Evolutionary conservation across 371 early-diverging fungal species (phyloP).

Genomic region (Dichotomocladium elegans): DNA sequence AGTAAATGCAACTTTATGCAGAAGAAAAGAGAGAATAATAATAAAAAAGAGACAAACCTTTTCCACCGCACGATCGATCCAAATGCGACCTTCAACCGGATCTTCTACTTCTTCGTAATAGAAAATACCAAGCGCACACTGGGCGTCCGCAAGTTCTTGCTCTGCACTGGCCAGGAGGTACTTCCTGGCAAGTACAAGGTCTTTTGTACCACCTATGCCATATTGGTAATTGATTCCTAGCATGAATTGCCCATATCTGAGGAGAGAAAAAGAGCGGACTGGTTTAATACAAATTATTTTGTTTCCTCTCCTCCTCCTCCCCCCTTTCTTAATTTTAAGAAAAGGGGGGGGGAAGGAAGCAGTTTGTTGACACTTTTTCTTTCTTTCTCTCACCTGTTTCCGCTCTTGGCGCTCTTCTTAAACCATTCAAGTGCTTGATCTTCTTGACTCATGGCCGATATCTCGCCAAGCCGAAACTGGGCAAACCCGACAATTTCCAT

Average conservation of each 20-base stretch:
- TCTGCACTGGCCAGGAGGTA: conserved; percentile 36
- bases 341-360: no score
- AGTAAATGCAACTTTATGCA: no score
- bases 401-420: conserved; percentile 27
- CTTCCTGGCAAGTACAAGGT: conserved; percentile 23
- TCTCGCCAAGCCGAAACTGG: conserved; percentile 36
- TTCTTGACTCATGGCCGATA: conserved; percentile 34
- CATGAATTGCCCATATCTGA: conserved; percentile 27
- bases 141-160: conserved; percentile 42
- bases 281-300: no score
- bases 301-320: no score
- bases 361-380: no score
- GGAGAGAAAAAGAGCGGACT: conserved; percentile 1
- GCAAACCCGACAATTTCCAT: conserved; percentile 14
- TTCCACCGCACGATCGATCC: conserved; percentile 38
- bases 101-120: conserved; percentile 15
- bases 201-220: conserved; percentile 27
- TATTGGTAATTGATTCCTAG: conserved; percentile 40
- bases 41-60: no score
- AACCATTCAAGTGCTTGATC: conserved; percentile 29
- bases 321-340: no score
- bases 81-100: conserved; percentile 28
- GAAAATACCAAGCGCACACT: conserved; percentile 40
- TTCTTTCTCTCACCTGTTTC: conserved; percentile 48
- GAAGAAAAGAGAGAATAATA: no score